Evolutionary conservation across 192 early-diverging fungal genomes (phyloP), one percentile per base, ranked within the genome.

Genomic region (Mortierella antarctica): DNA sequence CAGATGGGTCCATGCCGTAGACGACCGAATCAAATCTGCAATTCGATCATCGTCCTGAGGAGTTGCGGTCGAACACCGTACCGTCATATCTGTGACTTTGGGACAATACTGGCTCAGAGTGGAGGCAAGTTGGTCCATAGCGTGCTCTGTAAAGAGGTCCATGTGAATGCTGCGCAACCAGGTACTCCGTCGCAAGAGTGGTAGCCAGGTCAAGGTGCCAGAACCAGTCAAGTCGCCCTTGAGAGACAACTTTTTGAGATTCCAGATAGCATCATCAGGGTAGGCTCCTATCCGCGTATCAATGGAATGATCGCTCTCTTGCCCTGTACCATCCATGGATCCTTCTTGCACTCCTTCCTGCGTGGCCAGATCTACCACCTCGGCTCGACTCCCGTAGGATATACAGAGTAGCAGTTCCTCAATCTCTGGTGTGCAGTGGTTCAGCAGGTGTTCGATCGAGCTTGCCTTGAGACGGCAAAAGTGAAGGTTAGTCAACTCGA

Each of bases 401-500:
- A 79, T 67, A 8, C 69, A 67, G 6, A 79, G 23, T 18, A 62
- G 17, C 6, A 79, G 51, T 31, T 79, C 76, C 52, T 79, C 76
- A 12, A 79, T 31, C 1, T 41, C 45, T 6, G 68, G 69, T 6
- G 76, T 50, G 45, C 76, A 79, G 9, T 46, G 68, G 23, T 59
- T 52, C 51, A 79, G 41, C 13, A 79, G 52, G 52, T 71, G 62
- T n/a, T 79, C 50, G 5, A 79, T 67, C 42, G 76, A 71, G 11
- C 48, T 45, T 6, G 65, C 69, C 64, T 46, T 65, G 18, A 67
- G 48, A 15, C 40, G 62, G 15, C 67, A 65, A 56, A 54, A 65
- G 39, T 78, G 58, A 17, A 12, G 59, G 42, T 71, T 79, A 3
- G 65, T 67, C 40, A 79, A 31, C 14, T 71, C 69, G 17, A 79